Evolutionary conservation across 2,329 filamentous ascomycete genomes (phyloP).

Genomic region (Penicillium fuscoglaucum): DNA sequence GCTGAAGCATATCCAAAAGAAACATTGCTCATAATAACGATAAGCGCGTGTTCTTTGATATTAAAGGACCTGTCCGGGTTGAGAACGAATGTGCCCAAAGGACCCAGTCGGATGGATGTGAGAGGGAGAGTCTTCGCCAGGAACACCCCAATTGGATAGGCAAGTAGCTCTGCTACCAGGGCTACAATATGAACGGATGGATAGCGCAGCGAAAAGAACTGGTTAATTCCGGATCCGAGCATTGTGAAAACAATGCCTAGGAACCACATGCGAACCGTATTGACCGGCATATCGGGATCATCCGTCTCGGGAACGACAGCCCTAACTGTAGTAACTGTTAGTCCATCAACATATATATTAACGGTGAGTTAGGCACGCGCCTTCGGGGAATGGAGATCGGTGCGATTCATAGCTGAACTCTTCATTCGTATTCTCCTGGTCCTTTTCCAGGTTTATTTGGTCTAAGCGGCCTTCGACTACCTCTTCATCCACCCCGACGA

Average conservation of each 20-base stretch:
- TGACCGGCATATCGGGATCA: conserved; percentile 30
- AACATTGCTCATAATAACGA: conserved; percentile 53
- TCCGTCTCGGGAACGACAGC: conserved; percentile 33
- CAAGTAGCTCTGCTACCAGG: conserved; percentile 49
- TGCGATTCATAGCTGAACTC: conserved; percentile 29
- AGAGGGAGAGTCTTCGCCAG: conserved; percentile 45
- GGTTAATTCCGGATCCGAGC: conserved; percentile 50
- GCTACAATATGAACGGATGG: conserved; percentile 49
- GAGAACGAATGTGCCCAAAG: conserved; percentile 25
- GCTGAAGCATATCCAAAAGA: conserved; percentile 50
- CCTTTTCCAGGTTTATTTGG: background rate
- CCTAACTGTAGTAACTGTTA: conserved; percentile 18
- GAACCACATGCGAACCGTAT: conserved; percentile 44
- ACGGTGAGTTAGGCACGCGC: background rate
- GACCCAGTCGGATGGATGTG: conserved; percentile 27
- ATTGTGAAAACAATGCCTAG: conserved; percentile 46
- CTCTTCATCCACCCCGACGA: background rate
- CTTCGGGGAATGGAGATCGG: conserved; percentile 30
- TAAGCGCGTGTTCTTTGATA: conserved; percentile 50
- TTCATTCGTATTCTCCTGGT: conserved; percentile 15
- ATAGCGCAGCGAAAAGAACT: conserved; percentile 51
- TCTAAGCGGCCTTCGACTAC: background rate
- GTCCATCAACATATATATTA: background rate
- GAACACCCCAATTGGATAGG: conserved; percentile 45
- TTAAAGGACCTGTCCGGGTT: conserved; percentile 50